Base-by-base conservation (phyloP, 2,329 filamentous ascomycete genomes). In the Dactylonectria estremocensis region DNA sequence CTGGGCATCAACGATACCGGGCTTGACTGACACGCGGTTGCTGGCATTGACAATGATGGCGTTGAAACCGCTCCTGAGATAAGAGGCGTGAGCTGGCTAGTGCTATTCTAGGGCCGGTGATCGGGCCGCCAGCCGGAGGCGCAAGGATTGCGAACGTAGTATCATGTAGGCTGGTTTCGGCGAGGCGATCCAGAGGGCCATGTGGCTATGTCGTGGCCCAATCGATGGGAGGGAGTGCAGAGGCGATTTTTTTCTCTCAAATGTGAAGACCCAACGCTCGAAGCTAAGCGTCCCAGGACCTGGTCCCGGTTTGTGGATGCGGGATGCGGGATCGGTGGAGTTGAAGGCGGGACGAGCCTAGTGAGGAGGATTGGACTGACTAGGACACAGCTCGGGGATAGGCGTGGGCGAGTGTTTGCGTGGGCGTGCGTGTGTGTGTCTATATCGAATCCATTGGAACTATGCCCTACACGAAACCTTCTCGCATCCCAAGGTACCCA, bases 261-360 rank as follows among this genome's bases (percentile, higher is more conserved):
- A 64, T 49, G 45, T 64, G 37, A 43, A 28, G 46, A 56, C 43
- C 52, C 45, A 52, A 24, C 52, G 8, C n/a, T 24, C 18, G 64
- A 52, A 14, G 49, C 61, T 57, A 64, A 56, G 56, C 33, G 28
- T 35, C 50, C 56, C 66, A 54, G 50, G 40, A 46, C 66, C 61
- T 64, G 61, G 58, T 64, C 66, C 66, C 61, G 45, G 57, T 62
- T 61, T 52, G 48, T 54, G 40, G 50, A 73, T 66, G 64, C 37
- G 43, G 37, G 37, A 14, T 61, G 65, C 68, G 69, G 68, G 74
- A 74, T 72, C 68, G 54, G 71, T 69, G 74, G 74, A 61, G 71
- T 67, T 62, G 61, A 69, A 59, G 61, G 72, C 74, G 74, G 74
- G 71, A 76, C 74, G 74, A 67, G 71, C 74, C 74, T 76, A 76